phyloP scores from a whole-genome alignment of 2,329 filamentous ascomycete genomes.

The Exophiala sp. region DNA sequence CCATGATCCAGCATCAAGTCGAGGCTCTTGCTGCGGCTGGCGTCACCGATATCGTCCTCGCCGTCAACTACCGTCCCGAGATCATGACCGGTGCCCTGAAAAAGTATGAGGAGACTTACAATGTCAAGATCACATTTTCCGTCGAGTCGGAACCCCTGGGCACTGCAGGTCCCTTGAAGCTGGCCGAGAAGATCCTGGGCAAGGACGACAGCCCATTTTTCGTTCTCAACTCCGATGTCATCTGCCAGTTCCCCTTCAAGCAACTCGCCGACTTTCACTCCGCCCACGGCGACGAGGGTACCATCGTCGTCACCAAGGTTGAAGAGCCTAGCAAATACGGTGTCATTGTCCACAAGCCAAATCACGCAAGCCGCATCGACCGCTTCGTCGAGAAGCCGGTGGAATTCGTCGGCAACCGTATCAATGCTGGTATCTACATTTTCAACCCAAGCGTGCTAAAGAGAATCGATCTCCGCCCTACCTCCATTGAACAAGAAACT shows the following conservation, averaged over 20 bases:
- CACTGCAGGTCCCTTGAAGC: constrained; percentile 89
- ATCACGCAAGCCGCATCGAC: constrained; percentile 85
- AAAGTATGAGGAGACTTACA: constrained; percentile 90
- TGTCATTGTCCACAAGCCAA: constrained; percentile 95
- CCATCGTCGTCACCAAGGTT: constrained; percentile 97
- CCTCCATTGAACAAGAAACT: constrained; percentile 96
- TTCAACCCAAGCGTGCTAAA: constrained; percentile 85
- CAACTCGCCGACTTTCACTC: constrained; percentile 89
- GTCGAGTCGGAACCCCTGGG: constrained; percentile 93
- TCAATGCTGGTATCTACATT: constrained; percentile 98
- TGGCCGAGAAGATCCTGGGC: constrained; percentile 82
- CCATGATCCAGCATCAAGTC: constrained; percentile 98
- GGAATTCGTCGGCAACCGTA: constrained; percentile 96
- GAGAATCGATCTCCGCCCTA: constrained; percentile 91
- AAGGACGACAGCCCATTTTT: constrained; percentile 97
- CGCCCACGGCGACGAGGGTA: constrained; percentile 87
- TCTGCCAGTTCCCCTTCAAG: constrained; percentile 95
- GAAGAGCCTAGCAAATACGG: constrained; percentile 99
- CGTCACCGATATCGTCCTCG: constrained; percentile 94
- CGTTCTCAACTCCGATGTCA: constrained; percentile 96
- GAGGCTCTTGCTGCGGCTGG: constrained; percentile 88
- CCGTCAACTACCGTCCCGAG: constrained; percentile 97
- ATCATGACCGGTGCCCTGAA: constrained; percentile 91
- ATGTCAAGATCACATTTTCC: constrained; percentile 93
- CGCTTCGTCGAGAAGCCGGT: constrained; percentile 99